Percentiles rank a stretch among this genome's conserved stretches.
Conservation (phyloP, 805 yeast species). For the Candida bentonensis region DNA sequence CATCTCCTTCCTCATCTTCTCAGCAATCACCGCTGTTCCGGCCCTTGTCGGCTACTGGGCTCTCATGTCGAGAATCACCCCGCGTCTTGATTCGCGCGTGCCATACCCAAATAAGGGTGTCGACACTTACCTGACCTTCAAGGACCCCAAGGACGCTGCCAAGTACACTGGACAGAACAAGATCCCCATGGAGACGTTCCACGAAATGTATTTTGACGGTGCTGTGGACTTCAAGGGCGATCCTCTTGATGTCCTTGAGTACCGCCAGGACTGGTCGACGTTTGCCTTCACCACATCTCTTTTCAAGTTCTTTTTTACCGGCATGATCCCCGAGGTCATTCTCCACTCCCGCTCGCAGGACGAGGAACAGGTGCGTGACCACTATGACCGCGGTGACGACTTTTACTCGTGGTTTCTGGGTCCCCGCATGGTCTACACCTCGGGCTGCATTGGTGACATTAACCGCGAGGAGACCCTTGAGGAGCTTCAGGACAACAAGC, state of each 20-base stretch:
- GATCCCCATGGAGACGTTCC: conserved; percentile 88
- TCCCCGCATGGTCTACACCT: conserved; percentile 87
- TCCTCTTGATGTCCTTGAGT: conserved; percentile 68
- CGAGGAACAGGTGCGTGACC: conserved; percentile 92
- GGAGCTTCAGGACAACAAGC: conserved; percentile 74
- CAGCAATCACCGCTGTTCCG: conserved; percentile 45
- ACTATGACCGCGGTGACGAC: conserved; percentile 93
- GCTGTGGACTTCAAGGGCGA: conserved; percentile 84
- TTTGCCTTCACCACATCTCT: conserved; percentile 65
- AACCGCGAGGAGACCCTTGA: conserved; percentile 53
- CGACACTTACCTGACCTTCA: conserved; percentile 69
- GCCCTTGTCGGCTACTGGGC: conserved; percentile 77
- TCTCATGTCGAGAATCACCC: conserved; percentile 57
- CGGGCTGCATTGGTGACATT: conserved; percentile 69
- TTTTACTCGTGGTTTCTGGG: conserved; percentile 90
- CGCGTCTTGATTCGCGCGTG: conserved; percentile 68
- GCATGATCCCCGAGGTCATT: conserved; percentile 86
- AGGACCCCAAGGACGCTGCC: conserved; percentile 50
- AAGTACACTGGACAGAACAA: conserved; percentile 62
- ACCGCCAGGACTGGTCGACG: conserved; percentile 82
- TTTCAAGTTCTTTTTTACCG: conserved; percentile 68
- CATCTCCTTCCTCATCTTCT: conserved; percentile 47
- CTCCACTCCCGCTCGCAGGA: conserved; percentile 88
- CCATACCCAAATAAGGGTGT: conserved; percentile 64
- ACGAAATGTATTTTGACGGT: conserved; percentile 69